Evolutionary conservation across 176 grass and related monocot genomes (phyloP).

Genomic region (Aegilops sharonensis): DNA sequence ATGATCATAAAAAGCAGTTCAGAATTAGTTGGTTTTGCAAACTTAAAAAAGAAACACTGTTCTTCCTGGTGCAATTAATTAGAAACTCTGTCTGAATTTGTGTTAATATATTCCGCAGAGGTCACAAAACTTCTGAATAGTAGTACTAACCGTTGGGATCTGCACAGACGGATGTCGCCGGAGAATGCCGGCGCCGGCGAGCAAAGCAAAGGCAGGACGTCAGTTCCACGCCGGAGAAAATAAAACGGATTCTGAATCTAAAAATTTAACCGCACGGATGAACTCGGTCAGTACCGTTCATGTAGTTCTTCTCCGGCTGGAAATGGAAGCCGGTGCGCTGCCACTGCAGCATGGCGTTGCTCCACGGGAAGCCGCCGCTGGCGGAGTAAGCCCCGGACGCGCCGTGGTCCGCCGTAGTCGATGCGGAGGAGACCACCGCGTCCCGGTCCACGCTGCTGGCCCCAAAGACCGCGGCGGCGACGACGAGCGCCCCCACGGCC

Average conservation of each 20-base stretch:
- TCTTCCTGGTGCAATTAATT: too few species aligned
- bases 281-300: constrained; percentile 37
- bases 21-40: too few species aligned
- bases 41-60: too few species aligned
- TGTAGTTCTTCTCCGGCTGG: constrained; percentile 63
- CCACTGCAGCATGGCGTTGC: constrained; percentile 58
- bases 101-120: too few species aligned
- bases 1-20: too few species aligned
- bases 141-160: background rate
- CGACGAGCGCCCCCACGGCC: background rate
- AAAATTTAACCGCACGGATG: background rate
- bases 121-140: too few species aligned
- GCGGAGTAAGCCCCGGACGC: background rate
- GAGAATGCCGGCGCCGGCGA: background rate
- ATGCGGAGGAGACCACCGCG: background rate
- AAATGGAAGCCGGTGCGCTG: constrained; percentile 66
- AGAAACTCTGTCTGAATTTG: too few species aligned
- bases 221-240: background rate
- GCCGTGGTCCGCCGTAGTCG: background rate
- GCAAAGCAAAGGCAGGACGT: background rate
- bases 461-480: background rate
- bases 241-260: background rate
- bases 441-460: background rate
- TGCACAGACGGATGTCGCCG: background rate
- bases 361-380: constrained; percentile 34